Conservation (phyloP, 1,284 basidiomycete species). For the Tranzscheliella williamsii region DNA sequence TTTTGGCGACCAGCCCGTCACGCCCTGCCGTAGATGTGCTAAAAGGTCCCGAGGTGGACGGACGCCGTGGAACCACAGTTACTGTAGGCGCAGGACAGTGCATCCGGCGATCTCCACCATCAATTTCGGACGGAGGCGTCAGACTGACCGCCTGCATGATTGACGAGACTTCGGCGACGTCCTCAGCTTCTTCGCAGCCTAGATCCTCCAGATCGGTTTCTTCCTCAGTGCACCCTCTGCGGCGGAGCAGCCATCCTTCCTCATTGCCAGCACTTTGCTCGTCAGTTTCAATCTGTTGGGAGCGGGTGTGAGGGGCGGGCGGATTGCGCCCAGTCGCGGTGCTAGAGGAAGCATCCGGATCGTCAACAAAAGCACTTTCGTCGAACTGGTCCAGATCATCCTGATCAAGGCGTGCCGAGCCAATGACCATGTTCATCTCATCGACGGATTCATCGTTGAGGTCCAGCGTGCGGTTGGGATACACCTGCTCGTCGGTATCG, state of each 20-base stretch:
- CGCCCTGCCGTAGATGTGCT: too few relatives aligned
- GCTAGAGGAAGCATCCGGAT: background rate
- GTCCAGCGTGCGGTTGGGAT: slow-evolving; percentile 26
- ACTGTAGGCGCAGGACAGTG: too few relatives aligned
- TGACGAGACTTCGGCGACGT: slow-evolving; percentile 30
- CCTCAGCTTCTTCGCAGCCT: slow-evolving; percentile 17
- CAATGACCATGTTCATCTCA: slow-evolving; percentile 53
- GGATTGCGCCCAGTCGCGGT: background rate
- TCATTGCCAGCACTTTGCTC: background rate
- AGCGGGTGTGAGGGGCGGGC: too few relatives aligned
- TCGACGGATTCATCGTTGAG: slow-evolving; percentile 54
- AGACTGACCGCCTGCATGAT: slow-evolving; percentile 31
- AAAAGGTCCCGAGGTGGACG: too few relatives aligned
- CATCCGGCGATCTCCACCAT: too few relatives aligned
- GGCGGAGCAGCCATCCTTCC: slow-evolving; percentile 21
- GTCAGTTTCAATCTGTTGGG: background rate
- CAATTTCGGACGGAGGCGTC: too few relatives aligned
- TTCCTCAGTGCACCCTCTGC: slow-evolving; percentile 8
- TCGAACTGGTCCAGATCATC: slow-evolving; percentile 18
- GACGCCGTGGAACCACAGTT: too few relatives aligned
- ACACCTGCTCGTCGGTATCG: slow-evolving; percentile 19
- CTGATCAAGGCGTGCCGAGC: slow-evolving; percentile 36
- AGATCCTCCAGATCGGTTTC: slow-evolving; percentile 7
- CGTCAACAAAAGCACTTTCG: slow-evolving; percentile 9
- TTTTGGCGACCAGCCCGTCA: too few relatives aligned